Base-by-base conservation (phyloP, 331 rosid species). In the Saraca asoca region DNA sequence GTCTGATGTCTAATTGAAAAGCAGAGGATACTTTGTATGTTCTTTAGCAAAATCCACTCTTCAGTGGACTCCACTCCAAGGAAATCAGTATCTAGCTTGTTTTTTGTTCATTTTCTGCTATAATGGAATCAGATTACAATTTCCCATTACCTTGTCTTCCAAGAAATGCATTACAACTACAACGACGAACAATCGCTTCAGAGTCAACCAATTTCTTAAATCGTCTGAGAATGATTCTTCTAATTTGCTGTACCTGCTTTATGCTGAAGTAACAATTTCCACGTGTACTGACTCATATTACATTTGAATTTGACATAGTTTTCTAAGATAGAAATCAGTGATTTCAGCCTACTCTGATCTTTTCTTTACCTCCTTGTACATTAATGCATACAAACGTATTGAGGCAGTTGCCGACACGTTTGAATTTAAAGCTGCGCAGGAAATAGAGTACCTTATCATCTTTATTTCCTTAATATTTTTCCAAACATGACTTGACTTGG, bases 11-110 rank as follows among this genome's bases (percentile, higher is more conserved):
- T 5, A 57, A 18, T 34, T 31, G 51, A 69, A 73, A 58, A 74
- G 53, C 44, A 34, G 18, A 56, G 45, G 58, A 50, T 65, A 20
- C n/a, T 24, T 24, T 24, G 31, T 24, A 24, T 24, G 31, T 24
- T 24, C 2, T 1, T 1, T 3, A 24, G 31, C 31, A 24, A 46
- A 45, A 58, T 35, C 51, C 16, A 29, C 66, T 24, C 39, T 42
- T 71, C 16, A 62, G 75, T 45, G 69, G 64, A 59, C 60, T 49
- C 56, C 50, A 20, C 68, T 72, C 38, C 49, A 61, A 67, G 62
- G 51, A 51, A 60, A 66, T 56, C 16, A 42, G 42, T 11, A 61
- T 48, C 51, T 13, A 71, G 51, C 15, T n/a, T 65, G 18, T 48
- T 51, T 70, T 51, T 58, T 37, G 33, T 38, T 64, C 49, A 39